These are phyloP conservation scores for Leccinum huronense DNA, from an alignment of 1,284 basidiomycete genomes.

Conservation along the genomic window DNA sequence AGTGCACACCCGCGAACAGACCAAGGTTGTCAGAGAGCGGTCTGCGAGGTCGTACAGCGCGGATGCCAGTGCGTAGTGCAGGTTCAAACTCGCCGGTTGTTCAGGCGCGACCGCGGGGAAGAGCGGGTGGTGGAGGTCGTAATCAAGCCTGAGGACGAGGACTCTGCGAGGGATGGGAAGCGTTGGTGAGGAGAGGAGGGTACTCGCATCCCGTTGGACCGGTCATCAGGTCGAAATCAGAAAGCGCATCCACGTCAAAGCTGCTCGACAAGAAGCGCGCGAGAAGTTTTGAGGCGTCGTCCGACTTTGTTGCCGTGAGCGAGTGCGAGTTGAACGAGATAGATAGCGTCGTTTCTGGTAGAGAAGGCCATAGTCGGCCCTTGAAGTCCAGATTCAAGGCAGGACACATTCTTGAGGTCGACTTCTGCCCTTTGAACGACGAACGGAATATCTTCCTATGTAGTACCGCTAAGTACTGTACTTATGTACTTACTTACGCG, in stretches of 20 bases:
- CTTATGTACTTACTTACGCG: no score
- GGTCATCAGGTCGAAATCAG: not conserved
- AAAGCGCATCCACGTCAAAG: not conserved
- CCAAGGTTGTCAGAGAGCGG: constrained; percentile 35
- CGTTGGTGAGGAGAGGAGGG: not conserved
- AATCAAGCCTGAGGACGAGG: not conserved
- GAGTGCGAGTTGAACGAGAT: not conserved
- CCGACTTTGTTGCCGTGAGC: not conserved
- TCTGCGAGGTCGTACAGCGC: constrained; percentile 40
- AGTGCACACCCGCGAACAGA: constrained; percentile 47
- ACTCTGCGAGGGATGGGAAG: not conserved
- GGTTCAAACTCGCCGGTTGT: not conserved
- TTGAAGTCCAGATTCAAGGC: not conserved
- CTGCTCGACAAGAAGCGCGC: not conserved
- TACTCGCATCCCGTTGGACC: not conserved
- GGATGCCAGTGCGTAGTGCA: constrained; percentile 38
- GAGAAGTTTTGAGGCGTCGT: not conserved
- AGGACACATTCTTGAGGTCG: not conserved
- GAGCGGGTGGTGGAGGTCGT: not conserved
- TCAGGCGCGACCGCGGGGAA: not conserved
- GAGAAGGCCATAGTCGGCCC: not conserved
- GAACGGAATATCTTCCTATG: not conserved
- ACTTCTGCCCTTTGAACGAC: not conserved
- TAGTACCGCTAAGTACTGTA: no score
- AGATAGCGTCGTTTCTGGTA: not conserved